phyloP scores from a whole-genome alignment of 176 grass and related monocot genomes.

The Otatea glauca region DNA sequence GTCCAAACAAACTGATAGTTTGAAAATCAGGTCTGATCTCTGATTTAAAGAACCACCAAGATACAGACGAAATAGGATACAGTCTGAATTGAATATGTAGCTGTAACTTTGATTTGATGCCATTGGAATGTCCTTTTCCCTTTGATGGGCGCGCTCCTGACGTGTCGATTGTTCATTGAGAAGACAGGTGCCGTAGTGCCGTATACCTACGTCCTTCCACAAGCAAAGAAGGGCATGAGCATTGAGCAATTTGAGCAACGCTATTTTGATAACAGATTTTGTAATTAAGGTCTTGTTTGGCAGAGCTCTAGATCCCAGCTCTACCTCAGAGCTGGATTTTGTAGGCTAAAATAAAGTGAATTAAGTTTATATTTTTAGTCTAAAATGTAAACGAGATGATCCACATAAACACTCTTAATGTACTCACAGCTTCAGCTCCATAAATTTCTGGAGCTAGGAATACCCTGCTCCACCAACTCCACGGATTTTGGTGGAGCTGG shows the following conservation, averaged over 20 bases:
- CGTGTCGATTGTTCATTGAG: conserved; percentile 21
- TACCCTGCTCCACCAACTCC: too few species aligned
- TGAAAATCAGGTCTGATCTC: not conserved
- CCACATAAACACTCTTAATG: too few species aligned
- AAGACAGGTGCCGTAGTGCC: not conserved
- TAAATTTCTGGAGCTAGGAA: too few species aligned
- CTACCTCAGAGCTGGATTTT: too few species aligned
- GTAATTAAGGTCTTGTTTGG: too few species aligned
- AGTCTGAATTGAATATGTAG: not conserved
- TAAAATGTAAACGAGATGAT: too few species aligned
- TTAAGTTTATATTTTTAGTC: too few species aligned
- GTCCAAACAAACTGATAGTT: not conserved
- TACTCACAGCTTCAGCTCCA: too few species aligned
- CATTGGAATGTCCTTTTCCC: not conserved
- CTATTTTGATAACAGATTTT: not conserved
- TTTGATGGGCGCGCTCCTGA: not conserved
- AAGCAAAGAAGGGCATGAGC: not conserved
- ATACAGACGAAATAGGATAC: conserved; percentile 27
- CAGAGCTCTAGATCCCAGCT: too few species aligned
- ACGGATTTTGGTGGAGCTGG: too few species aligned
- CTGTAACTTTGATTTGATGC: not conserved
- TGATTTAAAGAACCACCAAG: not conserved
- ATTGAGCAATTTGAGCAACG: not conserved
- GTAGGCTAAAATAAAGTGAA: too few species aligned
- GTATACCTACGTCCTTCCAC: not conserved